phyloP scores from a whole-genome alignment of 371 early-diverging fungal species.

The Actinomortierella wolfii region DNA sequence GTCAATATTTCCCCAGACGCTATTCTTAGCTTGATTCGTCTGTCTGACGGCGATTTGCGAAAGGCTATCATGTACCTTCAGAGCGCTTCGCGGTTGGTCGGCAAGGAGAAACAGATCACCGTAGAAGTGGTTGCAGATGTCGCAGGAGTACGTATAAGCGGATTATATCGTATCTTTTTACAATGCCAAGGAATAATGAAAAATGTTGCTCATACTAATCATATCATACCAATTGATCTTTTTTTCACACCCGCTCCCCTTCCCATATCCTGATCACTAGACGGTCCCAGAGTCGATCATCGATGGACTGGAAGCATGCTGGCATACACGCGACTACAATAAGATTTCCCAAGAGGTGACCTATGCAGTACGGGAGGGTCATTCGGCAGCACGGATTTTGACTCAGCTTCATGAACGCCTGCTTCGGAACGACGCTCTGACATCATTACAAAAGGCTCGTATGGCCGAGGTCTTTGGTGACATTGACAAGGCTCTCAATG shows the following conservation, averaged over 20 bases:
- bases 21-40: constrained; percentile 70
- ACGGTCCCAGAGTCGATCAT: constrained; percentile 67
- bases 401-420: constrained; percentile 73
- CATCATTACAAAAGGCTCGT: constrained; percentile 73
- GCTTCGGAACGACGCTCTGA: constrained; percentile 60
- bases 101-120: constrained; percentile 55
- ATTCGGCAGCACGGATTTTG: constrained; percentile 76
- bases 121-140: constrained; percentile 73
- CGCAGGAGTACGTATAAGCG: constrained; percentile 67
- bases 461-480: constrained; percentile 65
- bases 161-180: neutral
- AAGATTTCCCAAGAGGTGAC: constrained; percentile 56
- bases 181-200: neutral
- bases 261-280: constrained; percentile 22
- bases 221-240: neutral
- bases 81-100: constrained; percentile 72
- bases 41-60: constrained; percentile 91
- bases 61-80: constrained; percentile 93
- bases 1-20: constrained; percentile 63
- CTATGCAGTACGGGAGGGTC: constrained; percentile 69
- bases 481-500: constrained; percentile 74
- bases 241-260: neutral
- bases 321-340: constrained; percentile 47
- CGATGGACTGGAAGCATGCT: constrained; percentile 56
- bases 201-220: neutral